Conservation (phyloP, 495 filamentous ascomycete genomes). For the Geoglossum glabrum region DNA sequence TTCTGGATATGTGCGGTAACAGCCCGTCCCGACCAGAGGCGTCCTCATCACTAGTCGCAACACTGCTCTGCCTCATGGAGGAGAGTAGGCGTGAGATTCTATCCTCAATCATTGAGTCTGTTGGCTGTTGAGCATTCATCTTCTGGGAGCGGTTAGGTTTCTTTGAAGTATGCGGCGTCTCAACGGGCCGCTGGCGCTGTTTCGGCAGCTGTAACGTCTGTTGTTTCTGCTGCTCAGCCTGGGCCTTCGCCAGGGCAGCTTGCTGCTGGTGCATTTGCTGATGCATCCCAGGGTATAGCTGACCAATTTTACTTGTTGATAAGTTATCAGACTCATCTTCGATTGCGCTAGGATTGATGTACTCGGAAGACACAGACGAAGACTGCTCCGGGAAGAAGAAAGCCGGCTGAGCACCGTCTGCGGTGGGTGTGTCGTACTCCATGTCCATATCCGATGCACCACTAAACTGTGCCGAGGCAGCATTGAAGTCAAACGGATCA, state of each 20-base stretch:
- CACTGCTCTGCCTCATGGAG: constrained; percentile 55
- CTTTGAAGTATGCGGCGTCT: constrained; percentile 7
- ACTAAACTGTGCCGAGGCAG: background rate
- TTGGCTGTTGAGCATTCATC: constrained; percentile 22
- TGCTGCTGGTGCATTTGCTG: constrained; percentile 65
- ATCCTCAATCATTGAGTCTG: constrained; percentile 57
- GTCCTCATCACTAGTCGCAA: constrained; percentile 28
- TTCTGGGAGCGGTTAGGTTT: constrained; percentile 23
- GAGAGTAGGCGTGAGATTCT: constrained; percentile 68
- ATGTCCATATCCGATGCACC: constrained; percentile 25
- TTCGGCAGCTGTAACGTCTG: constrained; percentile 33
- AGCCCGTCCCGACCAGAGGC: constrained; percentile 22
- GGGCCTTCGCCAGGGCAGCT: constrained; percentile 57
- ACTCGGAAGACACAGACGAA: constrained; percentile 20
- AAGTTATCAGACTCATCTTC: constrained; percentile 23
- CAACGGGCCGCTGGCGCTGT: constrained; percentile 16
- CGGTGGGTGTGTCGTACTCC: constrained; percentile 37
- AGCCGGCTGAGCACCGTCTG: constrained; percentile 18
- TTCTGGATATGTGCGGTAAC: constrained; percentile 31
- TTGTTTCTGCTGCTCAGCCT: constrained; percentile 47
- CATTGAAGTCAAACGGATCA: constrained; percentile 46
- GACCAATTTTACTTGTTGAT: constrained; percentile 37
- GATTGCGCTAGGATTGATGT: constrained; percentile 52
- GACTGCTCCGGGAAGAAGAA: constrained; percentile 24
- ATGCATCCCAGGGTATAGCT: constrained; percentile 79